Conservation (phyloP, 2,329 filamentous ascomycete genomes). For the Cordyceps militaris region DNA sequence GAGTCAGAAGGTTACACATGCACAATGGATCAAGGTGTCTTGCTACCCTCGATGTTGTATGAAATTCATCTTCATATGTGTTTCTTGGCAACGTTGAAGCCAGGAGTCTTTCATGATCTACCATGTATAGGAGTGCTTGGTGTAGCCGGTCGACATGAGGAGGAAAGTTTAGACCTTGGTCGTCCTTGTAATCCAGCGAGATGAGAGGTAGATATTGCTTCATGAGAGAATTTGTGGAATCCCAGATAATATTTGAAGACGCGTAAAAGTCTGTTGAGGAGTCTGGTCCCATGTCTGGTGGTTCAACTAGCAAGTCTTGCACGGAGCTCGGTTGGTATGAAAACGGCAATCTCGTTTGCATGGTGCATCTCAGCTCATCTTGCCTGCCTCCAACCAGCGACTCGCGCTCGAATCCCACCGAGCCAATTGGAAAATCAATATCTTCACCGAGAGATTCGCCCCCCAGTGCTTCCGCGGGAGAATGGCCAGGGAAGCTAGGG, state of each 20-base stretch:
- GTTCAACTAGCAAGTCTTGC: neutral
- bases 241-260: neutral
- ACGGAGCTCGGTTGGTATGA: neutral
- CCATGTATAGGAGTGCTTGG: constrained; percentile 20
- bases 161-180: constrained; percentile 24
- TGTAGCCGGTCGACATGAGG: constrained; percentile 17
- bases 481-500: neutral
- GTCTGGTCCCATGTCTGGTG: neutral
- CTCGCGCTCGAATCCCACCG: neutral
- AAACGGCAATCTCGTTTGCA: neutral
- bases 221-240: constrained; percentile 14
- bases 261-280: neutral
- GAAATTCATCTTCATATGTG: fast-evolving
- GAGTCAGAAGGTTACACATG: neutral
- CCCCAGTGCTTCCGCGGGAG: too few species aligned
- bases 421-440: neutral
- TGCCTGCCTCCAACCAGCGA: neutral
- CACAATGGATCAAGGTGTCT: neutral
- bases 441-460: neutral
- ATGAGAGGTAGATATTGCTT: constrained; percentile 26
- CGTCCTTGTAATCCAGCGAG: constrained; percentile 17
- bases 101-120: constrained; percentile 18
- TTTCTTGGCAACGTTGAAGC: neutral
- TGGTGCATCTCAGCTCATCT: neutral
- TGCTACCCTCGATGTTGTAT: neutral